These are phyloP conservation scores for Pseudogymnoascus sp. DNA, from an alignment of 2,329 filamentous ascomycete species.

Conservation along the genomic window DNA sequence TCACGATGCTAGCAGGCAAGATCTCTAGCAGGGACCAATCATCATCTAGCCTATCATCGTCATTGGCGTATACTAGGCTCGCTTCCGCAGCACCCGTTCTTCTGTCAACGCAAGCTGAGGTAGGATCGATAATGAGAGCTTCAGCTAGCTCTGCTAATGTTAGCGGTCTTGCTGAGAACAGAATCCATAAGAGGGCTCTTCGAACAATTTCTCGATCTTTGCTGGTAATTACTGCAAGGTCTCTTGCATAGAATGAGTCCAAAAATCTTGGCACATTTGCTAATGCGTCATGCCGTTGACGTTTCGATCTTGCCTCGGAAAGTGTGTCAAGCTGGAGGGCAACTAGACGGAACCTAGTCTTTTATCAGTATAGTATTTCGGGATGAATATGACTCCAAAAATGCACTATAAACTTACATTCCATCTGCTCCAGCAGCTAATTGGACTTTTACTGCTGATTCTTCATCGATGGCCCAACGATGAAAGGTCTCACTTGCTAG, in stretches of 20 bases:
- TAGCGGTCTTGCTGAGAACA: conserved; percentile 18
- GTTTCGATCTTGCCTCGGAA: background rate
- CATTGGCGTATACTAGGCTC: background rate
- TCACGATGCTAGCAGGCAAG: background rate
- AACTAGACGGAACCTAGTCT: conserved; percentile 16
- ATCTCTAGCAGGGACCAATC: background rate
- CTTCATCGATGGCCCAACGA: background rate
- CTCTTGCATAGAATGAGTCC: conserved; percentile 14
- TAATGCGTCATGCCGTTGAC: background rate
- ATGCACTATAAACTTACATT: background rate
- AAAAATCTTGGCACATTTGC: conserved; percentile 12
- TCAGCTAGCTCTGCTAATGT: conserved; percentile 25
- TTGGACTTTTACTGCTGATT: background rate
- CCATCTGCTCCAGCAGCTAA: background rate
- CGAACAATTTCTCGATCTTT: background rate
- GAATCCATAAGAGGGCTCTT: conserved; percentile 22
- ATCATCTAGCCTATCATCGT: background rate
- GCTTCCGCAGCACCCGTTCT: background rate
- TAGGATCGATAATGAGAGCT: conserved; percentile 25
- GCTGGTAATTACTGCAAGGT: conserved; percentile 4
- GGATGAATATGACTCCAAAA: background rate
- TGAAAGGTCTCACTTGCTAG: background rate
- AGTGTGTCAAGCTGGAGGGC: conserved; percentile 16
- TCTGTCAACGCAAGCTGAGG: background rate
- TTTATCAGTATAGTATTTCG: background rate